Percentiles rank a stretch among this genome's conserved stretches.
These are phyloP conservation scores for Poa annua DNA, from an alignment of 176 grass and related monocot genomes.

Conservation along the genomic window DNA sequence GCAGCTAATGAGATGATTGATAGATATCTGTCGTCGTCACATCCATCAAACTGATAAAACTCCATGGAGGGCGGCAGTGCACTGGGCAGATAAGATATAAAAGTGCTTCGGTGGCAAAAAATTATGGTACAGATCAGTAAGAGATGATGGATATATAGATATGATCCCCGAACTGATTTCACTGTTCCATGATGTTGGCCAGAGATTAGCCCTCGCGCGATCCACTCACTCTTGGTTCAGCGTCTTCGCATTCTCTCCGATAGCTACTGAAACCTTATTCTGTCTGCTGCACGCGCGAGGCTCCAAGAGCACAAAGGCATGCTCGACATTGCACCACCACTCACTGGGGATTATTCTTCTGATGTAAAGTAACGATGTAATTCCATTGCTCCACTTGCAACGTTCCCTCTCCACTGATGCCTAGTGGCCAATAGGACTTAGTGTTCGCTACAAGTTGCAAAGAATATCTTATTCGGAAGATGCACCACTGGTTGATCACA, in stretches of 20 bases:
- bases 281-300: constrained; percentile 8
- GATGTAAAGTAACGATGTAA: background rate
- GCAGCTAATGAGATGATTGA: background rate
- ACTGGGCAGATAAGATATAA: constrained; percentile 29
- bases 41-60: background rate
- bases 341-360: constrained; percentile 5
- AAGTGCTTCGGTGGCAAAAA: constrained; percentile 14
- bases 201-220: background rate
- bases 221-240: background rate
- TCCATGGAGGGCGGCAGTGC: background rate
- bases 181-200: constrained; percentile 19
- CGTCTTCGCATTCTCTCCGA: constrained; percentile 23
- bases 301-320: constrained; percentile 4
- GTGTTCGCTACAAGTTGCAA: constrained; percentile 14
- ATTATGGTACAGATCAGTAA: constrained; percentile 16
- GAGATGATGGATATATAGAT: constrained; percentile 10
- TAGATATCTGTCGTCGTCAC: constrained; percentile 26
- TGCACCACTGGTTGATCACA: constrained; percentile 22
- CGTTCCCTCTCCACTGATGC: background rate
- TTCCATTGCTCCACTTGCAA: constrained; percentile 11
- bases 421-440: constrained; percentile 1
- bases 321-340: background rate
- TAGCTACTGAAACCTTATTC: constrained; percentile 16
- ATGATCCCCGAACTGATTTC: constrained; percentile 1
- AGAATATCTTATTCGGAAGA: constrained; percentile 19